Evolutionary conservation across 2,329 filamentous ascomycete species (phyloP).

Genomic region (Ramularia endophylla): DNA sequence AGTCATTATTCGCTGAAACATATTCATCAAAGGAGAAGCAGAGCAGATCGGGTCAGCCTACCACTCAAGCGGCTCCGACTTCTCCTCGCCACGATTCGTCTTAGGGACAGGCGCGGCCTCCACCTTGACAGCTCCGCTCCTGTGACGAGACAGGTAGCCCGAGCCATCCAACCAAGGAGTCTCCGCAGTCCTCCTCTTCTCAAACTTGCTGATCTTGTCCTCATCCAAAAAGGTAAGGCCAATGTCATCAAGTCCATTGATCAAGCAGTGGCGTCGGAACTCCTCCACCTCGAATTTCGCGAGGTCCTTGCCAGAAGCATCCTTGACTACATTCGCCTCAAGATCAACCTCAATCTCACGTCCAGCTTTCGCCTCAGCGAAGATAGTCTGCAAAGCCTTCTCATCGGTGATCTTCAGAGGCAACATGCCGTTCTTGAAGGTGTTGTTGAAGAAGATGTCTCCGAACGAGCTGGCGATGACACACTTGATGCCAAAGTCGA

Average conservation of each 20-base stretch:
- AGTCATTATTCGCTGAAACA: no score
- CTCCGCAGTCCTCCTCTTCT: constrained; percentile 66
- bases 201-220: constrained; percentile 79
- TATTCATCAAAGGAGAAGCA: not conserved
- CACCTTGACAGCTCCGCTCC: constrained; percentile 55
- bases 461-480: constrained; percentile 83
- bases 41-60: constrained; percentile 35
- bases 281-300: constrained; percentile 81
- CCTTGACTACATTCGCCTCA: constrained; percentile 74
- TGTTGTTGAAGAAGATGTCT: constrained; percentile 99
- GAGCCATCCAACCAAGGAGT: constrained; percentile 90
- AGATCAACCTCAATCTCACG: constrained; percentile 86
- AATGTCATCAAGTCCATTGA: constrained; percentile 94
- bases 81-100: constrained; percentile 80
- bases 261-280: constrained; percentile 88
- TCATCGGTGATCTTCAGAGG: constrained; percentile 70
- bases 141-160: constrained; percentile 63
- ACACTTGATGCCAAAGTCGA: constrained; percentile 93
- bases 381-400: constrained; percentile 61
- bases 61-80: constrained; percentile 86
- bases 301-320: constrained; percentile 65
- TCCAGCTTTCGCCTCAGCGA: constrained; percentile 70
- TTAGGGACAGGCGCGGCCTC: constrained; percentile 68
- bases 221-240: constrained; percentile 90
- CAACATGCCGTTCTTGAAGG: constrained; percentile 99